Evolutionary conservation across 2,329 filamentous ascomycete genomes (phyloP).

Genomic region (Neopestalotiopsis sp.): DNA sequence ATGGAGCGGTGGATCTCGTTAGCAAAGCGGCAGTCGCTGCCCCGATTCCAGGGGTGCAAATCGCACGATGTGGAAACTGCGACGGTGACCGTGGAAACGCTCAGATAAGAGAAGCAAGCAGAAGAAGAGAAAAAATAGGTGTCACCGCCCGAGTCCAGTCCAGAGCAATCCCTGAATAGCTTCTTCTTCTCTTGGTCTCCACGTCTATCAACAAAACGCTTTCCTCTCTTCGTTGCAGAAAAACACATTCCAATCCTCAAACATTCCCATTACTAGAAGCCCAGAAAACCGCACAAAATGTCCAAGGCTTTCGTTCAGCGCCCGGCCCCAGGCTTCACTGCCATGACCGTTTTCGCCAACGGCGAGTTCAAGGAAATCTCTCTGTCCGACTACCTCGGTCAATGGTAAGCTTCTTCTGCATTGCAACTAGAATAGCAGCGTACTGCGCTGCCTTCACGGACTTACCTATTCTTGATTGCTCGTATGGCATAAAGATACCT

Average conservation of each 20-base stretch:
- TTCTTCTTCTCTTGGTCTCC: neutral
- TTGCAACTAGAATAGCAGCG: too few species aligned
- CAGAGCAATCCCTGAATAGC: neutral
- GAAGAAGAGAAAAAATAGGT: neutral
- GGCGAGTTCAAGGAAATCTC: conserved; percentile 54
- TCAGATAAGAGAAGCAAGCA: neutral
- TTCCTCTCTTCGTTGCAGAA: neutral
- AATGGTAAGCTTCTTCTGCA: conserved; percentile 45
- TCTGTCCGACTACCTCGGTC: conserved; percentile 50
- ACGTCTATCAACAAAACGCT: neutral
- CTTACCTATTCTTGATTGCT: too few species aligned
- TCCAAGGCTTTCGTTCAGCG: conserved; percentile 53
- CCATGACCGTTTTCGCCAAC: conserved; percentile 54
- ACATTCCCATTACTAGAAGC: neutral
- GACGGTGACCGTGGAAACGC: conserved; percentile 7
- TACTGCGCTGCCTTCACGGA: too few species aligned
- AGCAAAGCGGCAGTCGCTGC: neutral
- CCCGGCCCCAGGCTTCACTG: conserved; percentile 55
- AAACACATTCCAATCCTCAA: neutral
- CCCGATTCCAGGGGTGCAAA: conserved; percentile 1
- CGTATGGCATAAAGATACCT: neutral
- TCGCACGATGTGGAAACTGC: conserved; percentile 12
- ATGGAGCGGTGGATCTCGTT: neutral
- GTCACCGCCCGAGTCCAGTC: neutral
- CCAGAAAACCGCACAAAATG: conserved; percentile 36